Percentiles rank a stretch among this genome's conserved stretches.
These are phyloP conservation scores for Misopates orontium DNA, from an alignment of 257 asterid genomes.

Conservation along the genomic window DNA sequence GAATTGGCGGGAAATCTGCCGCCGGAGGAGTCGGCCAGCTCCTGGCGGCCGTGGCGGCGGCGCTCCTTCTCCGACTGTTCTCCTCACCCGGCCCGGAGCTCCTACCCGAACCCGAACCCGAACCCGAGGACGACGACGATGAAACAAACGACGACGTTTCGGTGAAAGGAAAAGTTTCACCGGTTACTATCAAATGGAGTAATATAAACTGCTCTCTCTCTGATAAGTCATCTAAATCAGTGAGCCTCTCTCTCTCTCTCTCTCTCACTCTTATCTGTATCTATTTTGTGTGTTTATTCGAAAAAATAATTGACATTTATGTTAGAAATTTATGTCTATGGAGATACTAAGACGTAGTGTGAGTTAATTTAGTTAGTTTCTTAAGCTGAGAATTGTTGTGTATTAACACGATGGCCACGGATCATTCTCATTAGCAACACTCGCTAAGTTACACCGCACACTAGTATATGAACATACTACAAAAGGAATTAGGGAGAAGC, in stretches of 20 bases:
- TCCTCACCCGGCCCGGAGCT: slow-evolving; percentile 66
- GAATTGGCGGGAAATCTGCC: slow-evolving; percentile 62
- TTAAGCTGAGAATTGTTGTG: too few relatives aligned
- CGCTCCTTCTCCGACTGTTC: slow-evolving; percentile 74
- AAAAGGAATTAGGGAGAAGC: too few relatives aligned
- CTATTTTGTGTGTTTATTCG: not conserved
- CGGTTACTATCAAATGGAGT: slow-evolving; percentile 74
- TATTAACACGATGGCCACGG: too few relatives aligned
- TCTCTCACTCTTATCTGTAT: not conserved
- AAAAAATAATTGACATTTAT: too few relatives aligned
- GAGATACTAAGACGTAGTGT: too few relatives aligned
- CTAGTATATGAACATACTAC: too few relatives aligned
- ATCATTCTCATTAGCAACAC: too few relatives aligned
- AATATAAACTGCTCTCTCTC: slow-evolving; percentile 78
- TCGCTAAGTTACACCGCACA: too few relatives aligned
- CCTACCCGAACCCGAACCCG: slow-evolving; percentile 45
- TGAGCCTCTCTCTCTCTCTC: slow-evolving; percentile 28
- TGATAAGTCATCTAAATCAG: slow-evolving; percentile 67
- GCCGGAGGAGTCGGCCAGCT: slow-evolving; percentile 80
- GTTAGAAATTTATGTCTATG: too few relatives aligned
- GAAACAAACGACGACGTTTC: slow-evolving; percentile 40
- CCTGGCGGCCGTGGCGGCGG: slow-evolving; percentile 83
- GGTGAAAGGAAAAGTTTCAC: slow-evolving; percentile 55
- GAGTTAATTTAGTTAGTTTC: too few relatives aligned
- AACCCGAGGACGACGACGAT: too few relatives aligned